phyloP scores from a whole-genome alignment of 2,329 filamentous ascomycete species.

The Ceratocystis alfenasii region DNA sequence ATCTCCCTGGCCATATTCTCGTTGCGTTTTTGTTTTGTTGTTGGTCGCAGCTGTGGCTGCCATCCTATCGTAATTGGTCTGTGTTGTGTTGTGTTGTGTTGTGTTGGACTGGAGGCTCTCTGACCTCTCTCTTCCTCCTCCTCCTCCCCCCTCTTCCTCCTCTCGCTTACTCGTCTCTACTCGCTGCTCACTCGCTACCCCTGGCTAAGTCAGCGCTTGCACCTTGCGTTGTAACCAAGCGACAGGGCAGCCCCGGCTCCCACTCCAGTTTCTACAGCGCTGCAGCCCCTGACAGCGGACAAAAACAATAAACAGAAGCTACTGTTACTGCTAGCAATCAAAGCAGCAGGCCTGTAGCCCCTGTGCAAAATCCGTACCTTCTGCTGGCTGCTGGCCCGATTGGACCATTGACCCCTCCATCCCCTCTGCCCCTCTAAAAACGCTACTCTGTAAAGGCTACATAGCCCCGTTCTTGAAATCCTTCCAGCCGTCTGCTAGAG shows the following conservation, averaged over 20 bases:
- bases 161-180: conserved; percentile 3
- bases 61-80: background rate
- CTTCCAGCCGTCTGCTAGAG: background rate
- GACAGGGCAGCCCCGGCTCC: background rate
- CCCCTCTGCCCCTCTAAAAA: background rate
- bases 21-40: background rate
- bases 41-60: background rate
- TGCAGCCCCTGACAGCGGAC: conserved; percentile 1
- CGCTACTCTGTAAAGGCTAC: background rate
- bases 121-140: background rate
- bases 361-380: background rate
- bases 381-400: background rate
- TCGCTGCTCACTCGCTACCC: background rate
- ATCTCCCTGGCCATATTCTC: too few species aligned
- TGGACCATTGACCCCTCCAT: too few species aligned
- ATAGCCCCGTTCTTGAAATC: background rate
- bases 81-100: background rate
- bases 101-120: background rate
- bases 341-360: too few species aligned
- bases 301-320: background rate
- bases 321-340: too few species aligned
- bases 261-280: background rate
- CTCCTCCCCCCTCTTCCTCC: background rate
- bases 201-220: background rate
- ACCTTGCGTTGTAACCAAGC: conserved; percentile 1